Percentiles rank a stretch among this genome's conserved stretches.
phyloP scores from a whole-genome alignment of 2,329 filamentous ascomycete species.

The Berkeleyomyces rouxiae region DNA sequence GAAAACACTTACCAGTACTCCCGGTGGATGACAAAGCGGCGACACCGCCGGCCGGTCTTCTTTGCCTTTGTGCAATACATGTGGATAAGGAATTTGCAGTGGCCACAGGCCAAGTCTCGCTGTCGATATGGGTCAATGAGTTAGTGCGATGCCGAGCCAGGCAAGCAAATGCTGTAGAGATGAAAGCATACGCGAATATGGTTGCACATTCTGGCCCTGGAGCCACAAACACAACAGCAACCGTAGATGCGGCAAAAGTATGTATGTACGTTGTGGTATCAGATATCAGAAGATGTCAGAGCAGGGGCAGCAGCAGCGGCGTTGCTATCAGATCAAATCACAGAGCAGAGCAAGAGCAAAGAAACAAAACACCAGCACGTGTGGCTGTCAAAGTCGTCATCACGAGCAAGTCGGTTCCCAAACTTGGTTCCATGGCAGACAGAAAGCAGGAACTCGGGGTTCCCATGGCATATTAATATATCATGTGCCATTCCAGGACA shows the following conservation, averaged over 20 bases:
- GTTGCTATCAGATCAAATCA: neutral
- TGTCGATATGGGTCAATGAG: neutral
- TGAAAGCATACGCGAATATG: neutral
- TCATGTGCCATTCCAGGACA: neutral
- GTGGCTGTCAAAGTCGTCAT: neutral
- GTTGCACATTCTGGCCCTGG: neutral
- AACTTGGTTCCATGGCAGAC: neutral
- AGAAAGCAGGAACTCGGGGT: neutral
- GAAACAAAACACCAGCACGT: neutral
- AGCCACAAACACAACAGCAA: neutral
- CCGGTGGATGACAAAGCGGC: neutral
- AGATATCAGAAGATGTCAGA: neutral
- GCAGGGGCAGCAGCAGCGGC: neutral
- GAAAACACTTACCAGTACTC: neutral
- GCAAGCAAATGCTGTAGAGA: neutral
- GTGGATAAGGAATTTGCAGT: neutral
- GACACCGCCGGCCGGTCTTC: neutral
- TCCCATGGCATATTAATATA: neutral
- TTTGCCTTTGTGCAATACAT: neutral
- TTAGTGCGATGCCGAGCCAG: neutral
- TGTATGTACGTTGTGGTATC: neutral
- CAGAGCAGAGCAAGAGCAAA: neutral
- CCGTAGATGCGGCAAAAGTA: neutral
- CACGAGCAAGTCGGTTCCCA: neutral
- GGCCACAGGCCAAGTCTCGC: constrained; percentile 1